These are phyloP conservation scores for Cytospora chrysosperma DNA, from an alignment of 2,329 filamentous ascomycete genomes.

Conservation along the genomic window DNA sequence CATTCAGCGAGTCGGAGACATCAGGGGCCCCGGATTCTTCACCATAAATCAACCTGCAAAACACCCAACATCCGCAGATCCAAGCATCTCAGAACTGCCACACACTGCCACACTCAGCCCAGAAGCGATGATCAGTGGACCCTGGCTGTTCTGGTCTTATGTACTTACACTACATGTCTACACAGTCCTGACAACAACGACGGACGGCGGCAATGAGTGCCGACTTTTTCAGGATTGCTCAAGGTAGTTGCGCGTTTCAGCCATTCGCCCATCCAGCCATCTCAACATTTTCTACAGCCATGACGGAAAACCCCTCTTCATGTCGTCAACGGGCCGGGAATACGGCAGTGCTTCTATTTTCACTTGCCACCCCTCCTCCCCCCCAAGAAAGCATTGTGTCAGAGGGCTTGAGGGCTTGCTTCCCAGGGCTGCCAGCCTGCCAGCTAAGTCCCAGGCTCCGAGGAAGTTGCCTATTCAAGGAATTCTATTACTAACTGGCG, in stretches of 20 bases:
- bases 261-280: no score
- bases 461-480: background rate
- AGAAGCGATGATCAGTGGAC: conserved; percentile 9
- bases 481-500: background rate
- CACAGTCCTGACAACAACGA: background rate
- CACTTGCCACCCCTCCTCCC: no score
- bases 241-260: background rate
- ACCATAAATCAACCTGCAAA: conserved; percentile 12
- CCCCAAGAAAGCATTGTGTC: no score
- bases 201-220: background rate
- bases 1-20: conserved; percentile 8
- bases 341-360: no score
- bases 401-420: background rate
- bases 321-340: background rate
- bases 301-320: background rate
- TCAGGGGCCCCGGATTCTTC: conserved; percentile 8
- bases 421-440: no score
- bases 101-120: conserved; percentile 8
- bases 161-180: background rate
- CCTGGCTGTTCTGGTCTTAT: background rate
- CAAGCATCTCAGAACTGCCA: conserved; percentile 5
- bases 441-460: background rate
- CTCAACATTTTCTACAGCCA: background rate
- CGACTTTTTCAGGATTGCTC: background rate
- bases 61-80: conserved; percentile 10